These are phyloP conservation scores for Corylus avellana DNA, from an alignment of 306 rosid species.

Conservation along the genomic window DNA sequence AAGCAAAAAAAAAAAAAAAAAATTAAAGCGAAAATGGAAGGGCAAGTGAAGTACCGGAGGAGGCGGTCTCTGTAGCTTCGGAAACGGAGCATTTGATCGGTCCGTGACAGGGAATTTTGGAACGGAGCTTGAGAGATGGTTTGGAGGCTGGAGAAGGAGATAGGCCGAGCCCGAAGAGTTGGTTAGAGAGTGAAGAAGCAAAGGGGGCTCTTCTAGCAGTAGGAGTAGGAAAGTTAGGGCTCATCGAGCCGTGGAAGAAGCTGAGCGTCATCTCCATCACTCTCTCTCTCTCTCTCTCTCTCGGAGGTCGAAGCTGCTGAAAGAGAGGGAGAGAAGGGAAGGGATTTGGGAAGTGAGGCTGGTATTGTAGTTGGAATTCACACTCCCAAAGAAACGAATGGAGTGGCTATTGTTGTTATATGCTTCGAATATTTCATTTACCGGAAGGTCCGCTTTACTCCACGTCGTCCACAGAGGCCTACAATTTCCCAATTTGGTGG, in stretches of 20 bases:
- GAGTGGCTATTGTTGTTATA: background rate
- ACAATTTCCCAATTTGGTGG: too few species aligned
- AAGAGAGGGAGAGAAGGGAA: constrained; percentile 30
- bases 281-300: constrained; percentile 22
- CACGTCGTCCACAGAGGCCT: constrained; percentile 19
- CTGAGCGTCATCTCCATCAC: constrained; percentile 49
- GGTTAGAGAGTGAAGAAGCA: constrained; percentile 40
- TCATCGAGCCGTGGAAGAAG: constrained; percentile 23
- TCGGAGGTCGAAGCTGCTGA: background rate
- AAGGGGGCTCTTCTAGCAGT: constrained; percentile 30
- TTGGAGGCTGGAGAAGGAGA: constrained; percentile 45
- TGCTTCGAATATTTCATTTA: background rate
- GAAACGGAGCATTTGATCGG: constrained; percentile 79
- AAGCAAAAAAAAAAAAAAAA: background rate
- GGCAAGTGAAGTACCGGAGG: constrained; percentile 35
- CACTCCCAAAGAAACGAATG: background rate
- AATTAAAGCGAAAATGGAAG: background rate
- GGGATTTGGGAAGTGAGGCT: constrained; percentile 59
- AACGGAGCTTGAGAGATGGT: constrained; percentile 30
- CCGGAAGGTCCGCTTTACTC: constrained; percentile 14
- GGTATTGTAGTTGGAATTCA: background rate
- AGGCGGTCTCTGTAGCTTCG: constrained; percentile 56
- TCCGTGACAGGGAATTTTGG: constrained; percentile 22
- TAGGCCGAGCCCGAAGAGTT: constrained; percentile 42
- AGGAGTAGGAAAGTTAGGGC: constrained; percentile 16